Conservation (phyloP, 768 basidiomycete species). For the Favolaschia claudopus region DNA sequence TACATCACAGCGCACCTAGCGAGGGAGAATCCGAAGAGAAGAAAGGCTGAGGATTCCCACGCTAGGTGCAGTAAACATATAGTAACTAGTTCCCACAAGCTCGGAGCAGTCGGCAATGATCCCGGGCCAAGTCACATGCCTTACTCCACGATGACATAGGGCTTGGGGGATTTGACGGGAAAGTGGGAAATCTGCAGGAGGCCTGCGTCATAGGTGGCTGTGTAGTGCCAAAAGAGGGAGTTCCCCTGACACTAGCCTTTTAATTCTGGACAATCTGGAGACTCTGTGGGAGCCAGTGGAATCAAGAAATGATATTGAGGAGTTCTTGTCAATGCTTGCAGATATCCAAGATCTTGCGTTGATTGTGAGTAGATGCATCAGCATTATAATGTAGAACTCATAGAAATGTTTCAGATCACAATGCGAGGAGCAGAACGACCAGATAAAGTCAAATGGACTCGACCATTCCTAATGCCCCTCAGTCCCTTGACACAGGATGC, state of each 20-base stretch:
- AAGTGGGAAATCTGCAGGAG: too few species aligned
- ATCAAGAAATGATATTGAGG: neutral
- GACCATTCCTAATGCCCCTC: neutral
- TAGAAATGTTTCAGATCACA: neutral
- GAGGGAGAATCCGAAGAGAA: too few species aligned
- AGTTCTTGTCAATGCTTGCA: neutral
- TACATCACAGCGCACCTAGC: too few species aligned
- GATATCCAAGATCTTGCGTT: neutral
- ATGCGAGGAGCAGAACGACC: neutral
- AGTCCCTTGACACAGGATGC: neutral
- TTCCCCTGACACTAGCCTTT: neutral
- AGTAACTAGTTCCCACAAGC: too few species aligned
- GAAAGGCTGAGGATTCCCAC: too few species aligned
- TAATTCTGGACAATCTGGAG: constrained; percentile 1
- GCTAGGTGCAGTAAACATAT: too few species aligned
- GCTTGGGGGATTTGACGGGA: too few species aligned
- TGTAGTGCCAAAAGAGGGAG: too few species aligned
- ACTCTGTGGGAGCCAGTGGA: neutral
- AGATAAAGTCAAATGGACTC: neutral
- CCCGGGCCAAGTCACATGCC: too few species aligned
- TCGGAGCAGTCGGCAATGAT: too few species aligned
- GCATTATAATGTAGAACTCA: neutral
- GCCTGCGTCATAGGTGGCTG: too few species aligned
- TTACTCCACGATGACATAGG: too few species aligned
- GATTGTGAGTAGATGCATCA: neutral